Conservation (phyloP, 768 basidiomycete species). For the Strobilomyces echinocephalus region DNA sequence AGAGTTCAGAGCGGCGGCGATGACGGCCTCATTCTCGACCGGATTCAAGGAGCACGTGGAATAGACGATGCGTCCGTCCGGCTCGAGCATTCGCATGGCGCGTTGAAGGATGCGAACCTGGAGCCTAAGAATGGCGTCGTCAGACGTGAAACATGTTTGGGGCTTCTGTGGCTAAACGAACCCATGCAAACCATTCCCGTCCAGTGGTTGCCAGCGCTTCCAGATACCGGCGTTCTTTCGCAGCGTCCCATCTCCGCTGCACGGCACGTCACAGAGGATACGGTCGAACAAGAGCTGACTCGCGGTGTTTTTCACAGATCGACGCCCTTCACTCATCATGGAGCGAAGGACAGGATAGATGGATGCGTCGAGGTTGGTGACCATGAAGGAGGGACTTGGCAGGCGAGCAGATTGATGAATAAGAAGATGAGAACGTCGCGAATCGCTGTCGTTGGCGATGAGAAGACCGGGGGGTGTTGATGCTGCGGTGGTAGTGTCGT, state of each 20-base stretch:
- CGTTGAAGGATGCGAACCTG: slow-evolving; percentile 90
- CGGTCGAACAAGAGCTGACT: slow-evolving; percentile 78
- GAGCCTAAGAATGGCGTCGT: slow-evolving; percentile 46
- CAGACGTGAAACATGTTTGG: neutral
- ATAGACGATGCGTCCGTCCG: slow-evolving; percentile 88
- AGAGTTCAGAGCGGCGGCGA: slow-evolving; percentile 73
- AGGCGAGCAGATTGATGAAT: slow-evolving; percentile 96
- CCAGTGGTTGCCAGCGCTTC: slow-evolving; percentile 84
- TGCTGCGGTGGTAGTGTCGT: slow-evolving; percentile 58
- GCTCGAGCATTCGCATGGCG: slow-evolving; percentile 82
- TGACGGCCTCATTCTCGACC: slow-evolving; percentile 94
- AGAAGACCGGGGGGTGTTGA: slow-evolving; percentile 80
- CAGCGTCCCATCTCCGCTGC: slow-evolving; percentile 94
- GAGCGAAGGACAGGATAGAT: slow-evolving; percentile 65
- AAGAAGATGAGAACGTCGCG: slow-evolving; percentile 90
- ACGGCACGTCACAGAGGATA: slow-evolving; percentile 95
- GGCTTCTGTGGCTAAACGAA: slow-evolving; percentile 33
- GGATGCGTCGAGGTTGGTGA: slow-evolving; percentile 94
- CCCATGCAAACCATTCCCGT: slow-evolving; percentile 89
- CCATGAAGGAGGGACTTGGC: slow-evolving; percentile 87
- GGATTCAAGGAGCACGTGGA: slow-evolving; percentile 98
- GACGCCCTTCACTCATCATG: slow-evolving; percentile 20
- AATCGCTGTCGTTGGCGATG: slow-evolving; percentile 93
- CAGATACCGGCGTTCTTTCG: slow-evolving; percentile 95
- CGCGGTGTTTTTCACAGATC: slow-evolving; percentile 34